These are phyloP conservation scores for Vaccinium myrtillus DNA, from an alignment of 148 eudicot species.

Conservation along the genomic window DNA sequence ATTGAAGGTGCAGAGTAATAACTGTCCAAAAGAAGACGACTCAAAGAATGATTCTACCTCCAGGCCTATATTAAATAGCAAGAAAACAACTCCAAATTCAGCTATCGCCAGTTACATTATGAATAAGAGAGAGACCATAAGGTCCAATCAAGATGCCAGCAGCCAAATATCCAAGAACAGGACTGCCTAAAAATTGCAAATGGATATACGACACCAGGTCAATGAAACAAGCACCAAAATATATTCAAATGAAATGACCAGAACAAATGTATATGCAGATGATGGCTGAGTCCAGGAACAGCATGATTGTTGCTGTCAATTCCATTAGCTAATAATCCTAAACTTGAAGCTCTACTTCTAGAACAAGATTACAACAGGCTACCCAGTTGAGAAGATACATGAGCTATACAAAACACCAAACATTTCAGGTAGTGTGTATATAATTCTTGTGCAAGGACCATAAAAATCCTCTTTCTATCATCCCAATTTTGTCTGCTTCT, in stretches of 20 bases:
- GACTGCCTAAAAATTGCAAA: constrained; percentile 71
- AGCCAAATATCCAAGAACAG: constrained; percentile 95
- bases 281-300: background rate
- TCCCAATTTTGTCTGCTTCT: background rate
- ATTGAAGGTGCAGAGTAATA: too few relatives aligned
- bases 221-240: background rate
- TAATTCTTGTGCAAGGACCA: constrained; percentile 3
- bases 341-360: background rate
- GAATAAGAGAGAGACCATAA: constrained; percentile 85
- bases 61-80: constrained; percentile 96
- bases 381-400: too few relatives aligned
- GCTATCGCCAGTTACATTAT: constrained; percentile 97
- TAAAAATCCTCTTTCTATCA: background rate
- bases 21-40: too few relatives aligned
- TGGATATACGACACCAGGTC: constrained; percentile 15
- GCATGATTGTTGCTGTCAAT: background rate
- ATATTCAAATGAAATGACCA: background rate
- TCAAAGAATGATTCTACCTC: constrained; percentile 49
- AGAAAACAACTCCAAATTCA: constrained; percentile 96
- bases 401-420: too few relatives aligned
- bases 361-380: background rate
- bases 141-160: constrained; percentile 99
- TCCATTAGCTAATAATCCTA: background rate
- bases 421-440: too few relatives aligned
- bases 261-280: background rate